Percentiles rank a stretch among this genome's conserved stretches.
Evolutionary conservation across 169 alveolate species (phyloP).

Genomic region (Babesia bovis): DNA sequence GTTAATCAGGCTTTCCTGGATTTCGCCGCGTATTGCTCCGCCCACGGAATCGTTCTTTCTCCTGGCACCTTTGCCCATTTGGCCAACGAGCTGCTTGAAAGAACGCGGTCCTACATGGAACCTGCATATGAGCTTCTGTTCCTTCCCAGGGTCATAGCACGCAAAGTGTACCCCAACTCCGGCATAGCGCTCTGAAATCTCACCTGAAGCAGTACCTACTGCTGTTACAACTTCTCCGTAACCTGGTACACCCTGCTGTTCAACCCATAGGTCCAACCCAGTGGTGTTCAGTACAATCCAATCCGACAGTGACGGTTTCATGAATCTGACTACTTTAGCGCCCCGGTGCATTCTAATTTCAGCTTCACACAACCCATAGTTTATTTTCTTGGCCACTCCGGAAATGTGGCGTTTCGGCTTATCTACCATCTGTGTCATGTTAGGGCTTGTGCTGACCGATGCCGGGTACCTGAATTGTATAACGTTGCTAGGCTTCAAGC

Average conservation of each 20-base stretch:
- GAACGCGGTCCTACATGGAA: conserved; percentile 19
- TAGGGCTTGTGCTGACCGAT: background rate
- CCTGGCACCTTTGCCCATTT: conserved; percentile 9
- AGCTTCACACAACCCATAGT: conserved; percentile 54
- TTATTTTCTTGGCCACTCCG: background rate
- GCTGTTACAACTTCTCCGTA: conserved; percentile 55
- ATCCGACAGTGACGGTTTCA: conserved; percentile 45
- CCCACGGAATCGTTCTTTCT: conserved; percentile 16
- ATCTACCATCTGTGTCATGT: background rate
- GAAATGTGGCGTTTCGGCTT: background rate
- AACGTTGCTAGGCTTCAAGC: conserved; percentile 43
- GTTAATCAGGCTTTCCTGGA: background rate
- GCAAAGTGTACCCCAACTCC: conserved; percentile 43
- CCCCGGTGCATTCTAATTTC: conserved; percentile 60
- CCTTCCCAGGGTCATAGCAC: conserved; percentile 63
- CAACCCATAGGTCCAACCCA: conserved; percentile 60
- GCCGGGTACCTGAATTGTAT: conserved; percentile 57
- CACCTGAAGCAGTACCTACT: background rate
- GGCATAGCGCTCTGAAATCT: conserved; percentile 23
- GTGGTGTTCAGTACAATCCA: conserved; percentile 61
- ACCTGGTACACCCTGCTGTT: conserved; percentile 53
- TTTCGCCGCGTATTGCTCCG: background rate
- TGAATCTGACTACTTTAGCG: conserved; percentile 57
- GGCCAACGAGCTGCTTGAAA: conserved; percentile 4
- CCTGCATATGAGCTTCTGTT: conserved; percentile 37